Evolutionary conservation across 176 grass and related monocot genomes (phyloP).

Genomic region (Eleusine coracana): DNA sequence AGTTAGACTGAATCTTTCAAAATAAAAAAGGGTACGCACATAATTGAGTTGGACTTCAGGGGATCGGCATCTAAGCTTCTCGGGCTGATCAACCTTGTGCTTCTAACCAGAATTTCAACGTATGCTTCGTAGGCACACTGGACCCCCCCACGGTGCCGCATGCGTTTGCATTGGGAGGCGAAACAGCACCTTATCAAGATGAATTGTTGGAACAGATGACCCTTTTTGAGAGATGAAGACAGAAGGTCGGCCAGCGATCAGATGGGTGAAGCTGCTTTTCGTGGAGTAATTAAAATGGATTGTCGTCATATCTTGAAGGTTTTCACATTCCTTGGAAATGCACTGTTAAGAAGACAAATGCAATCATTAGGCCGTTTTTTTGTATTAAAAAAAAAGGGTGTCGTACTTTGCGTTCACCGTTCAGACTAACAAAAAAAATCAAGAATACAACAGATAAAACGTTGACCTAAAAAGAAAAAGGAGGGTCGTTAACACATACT

Average conservation of each 20-base stretch:
- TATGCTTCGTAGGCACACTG: conserved; percentile 21
- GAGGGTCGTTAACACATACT: too few relatives aligned
- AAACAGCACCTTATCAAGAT: conserved; percentile 33
- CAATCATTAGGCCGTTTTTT: conserved; percentile 28
- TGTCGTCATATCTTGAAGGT: not conserved
- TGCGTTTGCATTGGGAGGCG: conserved; percentile 43
- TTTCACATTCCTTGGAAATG: conserved; percentile 11
- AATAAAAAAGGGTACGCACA: not conserved
- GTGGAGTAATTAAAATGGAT: conserved; percentile 37
- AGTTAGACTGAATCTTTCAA: conserved; percentile 24
- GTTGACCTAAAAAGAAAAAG: not conserved
- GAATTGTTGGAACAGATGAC: conserved; percentile 32
- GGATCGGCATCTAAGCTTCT: conserved; percentile 17
- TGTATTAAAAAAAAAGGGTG: conserved; percentile 12
- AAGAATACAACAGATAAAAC: not conserved
- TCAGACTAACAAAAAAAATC: conserved; percentile 8
- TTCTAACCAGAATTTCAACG: conserved; percentile 33
- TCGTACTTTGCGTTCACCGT: not conserved
- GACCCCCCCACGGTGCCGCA: conserved; percentile 32
- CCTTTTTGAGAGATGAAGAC: conserved; percentile 11
- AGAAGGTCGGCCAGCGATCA: conserved; percentile 19
- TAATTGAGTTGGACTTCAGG: conserved; percentile 27
- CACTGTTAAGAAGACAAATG: conserved; percentile 1
- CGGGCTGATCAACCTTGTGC: conserved; percentile 40
- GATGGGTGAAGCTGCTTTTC: conserved; percentile 19